Percentiles rank a stretch among this genome's conserved stretches.
phyloP scores from a whole-genome alignment of 768 basidiomycete genomes.

The Lyophyllum shimeji region DNA sequence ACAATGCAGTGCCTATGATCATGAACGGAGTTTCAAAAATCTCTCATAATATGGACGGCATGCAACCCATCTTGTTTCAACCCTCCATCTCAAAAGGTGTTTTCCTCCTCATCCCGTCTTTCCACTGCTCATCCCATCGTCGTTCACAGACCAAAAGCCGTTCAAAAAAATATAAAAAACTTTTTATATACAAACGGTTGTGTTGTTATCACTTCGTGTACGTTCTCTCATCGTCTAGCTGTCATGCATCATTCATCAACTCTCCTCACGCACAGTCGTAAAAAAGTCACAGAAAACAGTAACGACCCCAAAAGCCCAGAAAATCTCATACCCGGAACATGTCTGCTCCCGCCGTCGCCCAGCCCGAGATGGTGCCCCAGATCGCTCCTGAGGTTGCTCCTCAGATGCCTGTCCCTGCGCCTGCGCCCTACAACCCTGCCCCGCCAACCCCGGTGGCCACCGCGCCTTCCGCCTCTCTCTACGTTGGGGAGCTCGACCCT shows the following conservation, averaged over 20 bases:
- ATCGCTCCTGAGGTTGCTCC: slow-evolving; percentile 46
- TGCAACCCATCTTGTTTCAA: slow-evolving; percentile 41
- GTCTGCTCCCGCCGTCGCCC: slow-evolving; percentile 56
- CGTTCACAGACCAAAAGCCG: slow-evolving; percentile 49
- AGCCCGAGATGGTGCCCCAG: slow-evolving; percentile 52
- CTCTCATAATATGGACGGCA: slow-evolving; percentile 29
- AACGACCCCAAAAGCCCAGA: slow-evolving; percentile 68
- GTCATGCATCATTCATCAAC: slow-evolving; percentile 10
- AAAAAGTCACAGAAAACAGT: slow-evolving; percentile 84
- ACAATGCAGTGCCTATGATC: background rate
- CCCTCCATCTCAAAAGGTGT: slow-evolving; percentile 74
- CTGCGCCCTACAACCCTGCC: slow-evolving; percentile 60
- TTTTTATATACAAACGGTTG: slow-evolving; percentile 72
- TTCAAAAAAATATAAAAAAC: slow-evolving; percentile 66
- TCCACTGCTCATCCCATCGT: slow-evolving; percentile 11
- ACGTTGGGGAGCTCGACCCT: slow-evolving; percentile 98
- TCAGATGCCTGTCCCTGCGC: slow-evolving; percentile 34
- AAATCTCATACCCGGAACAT: slow-evolving; percentile 47
- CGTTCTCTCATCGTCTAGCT: slow-evolving; percentile 23
- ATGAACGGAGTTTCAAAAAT: slow-evolving; percentile 42
- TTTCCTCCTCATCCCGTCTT: slow-evolving; percentile 22
- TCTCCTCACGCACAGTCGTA: slow-evolving; percentile 41
- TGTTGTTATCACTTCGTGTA: slow-evolving; percentile 70
- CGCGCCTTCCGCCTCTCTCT: slow-evolving; percentile 88
- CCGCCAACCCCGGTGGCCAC: slow-evolving; percentile 54